phyloP scores from a whole-genome alignment of 2,329 filamentous ascomycete species.

The Diaporthe citrichinensis region DNA sequence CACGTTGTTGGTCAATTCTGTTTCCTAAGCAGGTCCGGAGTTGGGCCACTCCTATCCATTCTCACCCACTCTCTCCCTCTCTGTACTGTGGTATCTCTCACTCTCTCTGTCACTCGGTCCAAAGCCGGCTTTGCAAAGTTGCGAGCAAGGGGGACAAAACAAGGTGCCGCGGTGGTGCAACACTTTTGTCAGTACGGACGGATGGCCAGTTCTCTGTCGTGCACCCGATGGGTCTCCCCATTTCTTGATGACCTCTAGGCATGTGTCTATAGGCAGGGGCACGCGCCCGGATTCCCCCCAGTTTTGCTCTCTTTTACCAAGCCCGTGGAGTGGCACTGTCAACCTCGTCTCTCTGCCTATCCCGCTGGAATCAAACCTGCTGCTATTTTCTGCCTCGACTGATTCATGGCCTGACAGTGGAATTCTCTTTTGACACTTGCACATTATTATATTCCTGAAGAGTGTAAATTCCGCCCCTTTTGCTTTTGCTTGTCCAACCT shows the following conservation, averaged over 20 bases:
- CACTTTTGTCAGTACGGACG: neutral
- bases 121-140: constrained; percentile 19
- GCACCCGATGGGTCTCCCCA: constrained; percentile 19
- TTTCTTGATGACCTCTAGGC: constrained; percentile 33
- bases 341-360: neutral
- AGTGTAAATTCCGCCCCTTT: neutral
- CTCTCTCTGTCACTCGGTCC: neutral
- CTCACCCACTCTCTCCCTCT: neutral
- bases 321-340: neutral
- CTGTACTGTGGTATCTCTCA: neutral
- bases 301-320: neutral
- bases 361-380: neutral
- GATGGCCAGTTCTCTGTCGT: constrained; percentile 18
- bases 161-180: constrained; percentile 10
- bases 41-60: neutral
- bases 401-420: constrained; percentile 21
- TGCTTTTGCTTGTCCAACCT: constrained; percentile 5
- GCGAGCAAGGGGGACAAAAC: neutral
- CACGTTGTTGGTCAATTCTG: constrained; percentile 25
- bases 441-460: neutral
- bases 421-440: neutral
- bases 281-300: neutral
- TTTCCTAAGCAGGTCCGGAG: constrained; percentile 20
- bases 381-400: neutral
- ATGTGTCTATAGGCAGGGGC: constrained; percentile 22